A percentile compares a stretch with the other conserved stretches of the same genome.
Evolutionary conservation across 2,329 filamentous ascomycete genomes (phyloP).

Genomic region (Penicillium sp.): DNA sequence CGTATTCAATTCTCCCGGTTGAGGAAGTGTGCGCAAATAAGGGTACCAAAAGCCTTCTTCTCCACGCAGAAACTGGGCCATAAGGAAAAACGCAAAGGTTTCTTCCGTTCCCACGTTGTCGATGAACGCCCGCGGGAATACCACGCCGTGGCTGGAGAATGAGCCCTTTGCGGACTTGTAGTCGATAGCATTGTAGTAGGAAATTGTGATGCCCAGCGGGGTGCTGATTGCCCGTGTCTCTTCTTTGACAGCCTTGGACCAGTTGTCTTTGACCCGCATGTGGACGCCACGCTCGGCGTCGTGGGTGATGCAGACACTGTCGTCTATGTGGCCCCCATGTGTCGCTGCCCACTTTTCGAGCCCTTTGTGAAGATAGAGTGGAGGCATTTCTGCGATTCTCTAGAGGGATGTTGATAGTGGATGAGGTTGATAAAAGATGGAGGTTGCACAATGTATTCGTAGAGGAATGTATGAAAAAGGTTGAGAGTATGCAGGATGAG

Average conservation of each 20-base stretch:
- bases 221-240: slow-evolving; percentile 36
- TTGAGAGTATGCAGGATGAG: neutral
- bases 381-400: slow-evolving; percentile 4
- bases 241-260: slow-evolving; percentile 21
- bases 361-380: slow-evolving; percentile 25
- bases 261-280: slow-evolving; percentile 31
- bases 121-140: slow-evolving; percentile 52
- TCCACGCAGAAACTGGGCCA: slow-evolving; percentile 61
- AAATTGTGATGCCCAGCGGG: slow-evolving; percentile 34
- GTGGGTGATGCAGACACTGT: slow-evolving; percentile 32
- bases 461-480: neutral
- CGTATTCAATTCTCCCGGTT: slow-evolving; percentile 57
- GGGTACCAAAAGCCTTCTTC: slow-evolving; percentile 61
- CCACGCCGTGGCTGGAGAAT: slow-evolving; percentile 32
- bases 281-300: slow-evolving; percentile 35
- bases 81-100: slow-evolving; percentile 62
- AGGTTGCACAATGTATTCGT: slow-evolving; percentile 2
- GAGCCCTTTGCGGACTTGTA: slow-evolving; percentile 12
- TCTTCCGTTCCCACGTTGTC: slow-evolving; percentile 53
- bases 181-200: slow-evolving; percentile 36
- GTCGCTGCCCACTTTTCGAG: slow-evolving; percentile 33
- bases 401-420: neutral
- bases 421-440: neutral
- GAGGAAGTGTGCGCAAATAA: slow-evolving; percentile 63
- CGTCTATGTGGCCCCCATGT: slow-evolving; percentile 32